These are phyloP conservation scores for Cynara cardunculus DNA, from an alignment of 129 eudicot species.

Conservation along the genomic window DNA sequence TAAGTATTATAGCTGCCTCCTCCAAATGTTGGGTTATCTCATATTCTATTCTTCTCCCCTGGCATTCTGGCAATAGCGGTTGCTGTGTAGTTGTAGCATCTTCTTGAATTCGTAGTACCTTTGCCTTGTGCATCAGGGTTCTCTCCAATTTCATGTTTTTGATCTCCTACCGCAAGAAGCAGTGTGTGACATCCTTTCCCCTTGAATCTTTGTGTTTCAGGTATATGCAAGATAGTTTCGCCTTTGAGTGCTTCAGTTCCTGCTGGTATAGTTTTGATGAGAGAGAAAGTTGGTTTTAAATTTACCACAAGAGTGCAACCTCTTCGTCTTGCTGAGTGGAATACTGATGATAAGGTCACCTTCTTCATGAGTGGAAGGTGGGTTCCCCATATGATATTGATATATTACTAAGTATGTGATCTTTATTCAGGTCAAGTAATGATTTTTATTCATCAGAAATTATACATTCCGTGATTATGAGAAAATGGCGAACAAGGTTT, in stretches of 20 bases:
- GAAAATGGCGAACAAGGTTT: constrained; percentile 99
- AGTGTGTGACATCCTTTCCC: neutral
- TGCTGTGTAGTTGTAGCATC: neutral
- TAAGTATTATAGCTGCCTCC: neutral
- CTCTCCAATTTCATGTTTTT: neutral
- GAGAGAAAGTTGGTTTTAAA: constrained; percentile 81
- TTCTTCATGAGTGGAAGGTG: constrained; percentile 98
- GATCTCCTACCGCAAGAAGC: neutral
- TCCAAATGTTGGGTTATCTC: neutral
- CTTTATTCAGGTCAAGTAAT: constrained; percentile 5
- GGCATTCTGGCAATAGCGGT: neutral
- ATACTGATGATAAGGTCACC: constrained; percentile 86
- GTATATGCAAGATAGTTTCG: constrained; percentile 96
- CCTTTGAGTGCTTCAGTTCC: constrained; percentile 90
- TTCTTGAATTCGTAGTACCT: neutral
- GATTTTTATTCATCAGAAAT: constrained; percentile 56
- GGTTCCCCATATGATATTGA: constrained; percentile 21
- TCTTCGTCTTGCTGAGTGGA: constrained; percentile 96
- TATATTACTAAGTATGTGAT: neutral
- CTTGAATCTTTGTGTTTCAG: constrained; percentile 34
- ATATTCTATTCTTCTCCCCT: neutral
- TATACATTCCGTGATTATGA: constrained; percentile 94
- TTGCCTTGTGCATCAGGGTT: neutral
- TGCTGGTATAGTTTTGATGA: constrained; percentile 89
- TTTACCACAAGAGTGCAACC: constrained; percentile 97